A percentile compares a stretch with the other conserved stretches of the same genome.
These are phyloP conservation scores for Saccharomyces hybrid DNA, from an alignment of 1,139 yeast genomes.

Conservation along the genomic window DNA sequence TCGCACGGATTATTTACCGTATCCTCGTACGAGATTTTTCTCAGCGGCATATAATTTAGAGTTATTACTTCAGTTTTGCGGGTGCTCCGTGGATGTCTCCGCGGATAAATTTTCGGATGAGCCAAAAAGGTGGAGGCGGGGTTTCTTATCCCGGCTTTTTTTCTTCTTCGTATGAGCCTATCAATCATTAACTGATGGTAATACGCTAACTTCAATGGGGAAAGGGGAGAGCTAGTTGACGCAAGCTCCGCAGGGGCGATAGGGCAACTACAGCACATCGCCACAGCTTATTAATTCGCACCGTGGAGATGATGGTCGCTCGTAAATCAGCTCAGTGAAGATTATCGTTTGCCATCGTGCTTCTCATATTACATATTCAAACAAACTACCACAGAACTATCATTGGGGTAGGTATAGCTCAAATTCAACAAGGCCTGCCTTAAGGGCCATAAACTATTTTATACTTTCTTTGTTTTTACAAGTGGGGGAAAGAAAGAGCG, in stretches of 20 bases:
- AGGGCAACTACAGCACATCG: not conserved
- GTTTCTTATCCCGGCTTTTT: slow-evolving; percentile 1
- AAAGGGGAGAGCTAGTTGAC: not conserved
- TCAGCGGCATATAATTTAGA: not conserved
- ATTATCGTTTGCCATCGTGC: not conserved
- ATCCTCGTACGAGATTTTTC: not conserved
- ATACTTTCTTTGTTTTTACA: not conserved
- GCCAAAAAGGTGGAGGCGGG: not conserved
- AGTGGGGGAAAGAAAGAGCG: not conserved
- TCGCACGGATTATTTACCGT: not conserved
- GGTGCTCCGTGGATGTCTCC: not conserved
- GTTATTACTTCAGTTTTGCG: not conserved
- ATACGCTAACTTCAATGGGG: not conserved
- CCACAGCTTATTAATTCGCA: not conserved
- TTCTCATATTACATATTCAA: too few relatives aligned
- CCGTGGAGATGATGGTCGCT: not conserved
- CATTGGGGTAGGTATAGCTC: not conserved
- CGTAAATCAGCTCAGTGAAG: not conserved
- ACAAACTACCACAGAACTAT: too few relatives aligned
- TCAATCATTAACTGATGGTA: not conserved
- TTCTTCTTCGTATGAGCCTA: not conserved
- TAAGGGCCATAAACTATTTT: not conserved
- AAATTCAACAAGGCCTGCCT: not conserved
- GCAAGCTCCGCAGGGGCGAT: not conserved
- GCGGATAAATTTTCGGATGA: not conserved